These are phyloP conservation scores for Talaromyces sp. DNA, from an alignment of 2,329 filamentous ascomycete genomes.

Conservation along the genomic window DNA sequence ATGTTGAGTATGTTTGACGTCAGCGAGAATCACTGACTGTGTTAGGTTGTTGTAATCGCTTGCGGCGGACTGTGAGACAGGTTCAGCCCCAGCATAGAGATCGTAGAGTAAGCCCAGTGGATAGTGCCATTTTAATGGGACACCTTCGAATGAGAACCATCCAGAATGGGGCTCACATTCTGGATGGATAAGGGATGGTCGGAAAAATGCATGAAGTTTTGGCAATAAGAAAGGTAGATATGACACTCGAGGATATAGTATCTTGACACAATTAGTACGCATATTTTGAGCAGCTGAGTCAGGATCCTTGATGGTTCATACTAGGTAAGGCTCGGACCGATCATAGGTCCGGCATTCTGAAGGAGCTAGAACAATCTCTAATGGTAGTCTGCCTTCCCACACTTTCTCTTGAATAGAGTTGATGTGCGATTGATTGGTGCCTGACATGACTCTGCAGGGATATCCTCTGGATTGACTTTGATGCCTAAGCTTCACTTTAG, in stretches of 20 bases:
- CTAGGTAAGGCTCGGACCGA: constrained; percentile 60
- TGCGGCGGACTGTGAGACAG: constrained; percentile 33
- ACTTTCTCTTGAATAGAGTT: constrained; percentile 47
- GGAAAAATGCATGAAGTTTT: constrained; percentile 63
- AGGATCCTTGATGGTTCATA: constrained; percentile 31
- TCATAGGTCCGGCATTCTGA: constrained; percentile 62
- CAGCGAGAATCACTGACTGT: constrained; percentile 22
- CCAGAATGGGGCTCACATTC: constrained; percentile 52
- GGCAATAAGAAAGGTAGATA: constrained; percentile 67
- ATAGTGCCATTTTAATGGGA: constrained; percentile 71
- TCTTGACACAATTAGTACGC: constrained; percentile 35
- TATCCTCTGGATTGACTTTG: background rate
- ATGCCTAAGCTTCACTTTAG: background rate
- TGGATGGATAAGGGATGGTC: constrained; percentile 57
- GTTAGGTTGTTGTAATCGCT: constrained; percentile 20
- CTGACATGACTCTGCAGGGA: constrained; percentile 12
- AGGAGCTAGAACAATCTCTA: constrained; percentile 59
- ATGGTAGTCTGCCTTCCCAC: constrained; percentile 60
- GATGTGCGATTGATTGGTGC: constrained; percentile 26
- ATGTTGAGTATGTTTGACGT: background rate
- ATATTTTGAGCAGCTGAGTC: background rate
- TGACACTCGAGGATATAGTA: constrained; percentile 64
- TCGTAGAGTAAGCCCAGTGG: constrained; percentile 69
- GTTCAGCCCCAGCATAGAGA: constrained; percentile 61
- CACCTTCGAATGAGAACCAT: constrained; percentile 67